Evolutionary conservation across 768 basidiomycete species (phyloP), one percentile per base, ranked within the genome.

Genomic region (Cytidiella melzeri): DNA sequence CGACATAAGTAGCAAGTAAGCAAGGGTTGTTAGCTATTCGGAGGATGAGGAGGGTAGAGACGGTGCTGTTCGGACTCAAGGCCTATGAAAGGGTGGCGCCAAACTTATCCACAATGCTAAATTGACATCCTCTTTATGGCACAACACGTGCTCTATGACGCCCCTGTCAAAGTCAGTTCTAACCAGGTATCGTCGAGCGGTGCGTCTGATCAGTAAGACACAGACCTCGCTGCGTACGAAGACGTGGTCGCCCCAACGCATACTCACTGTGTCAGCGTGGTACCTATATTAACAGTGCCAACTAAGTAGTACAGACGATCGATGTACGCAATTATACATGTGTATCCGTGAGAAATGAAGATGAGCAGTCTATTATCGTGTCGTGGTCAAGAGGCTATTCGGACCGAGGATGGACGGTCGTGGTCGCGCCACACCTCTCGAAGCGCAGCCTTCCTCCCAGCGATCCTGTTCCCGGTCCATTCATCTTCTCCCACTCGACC

Each of bases 401-500:
- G 48, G 52, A 54, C 52, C 46, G 52, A 49, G 38, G 26, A 38
- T 10, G 30, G 19, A 23, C n/a, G 52, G 18, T 39, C 50, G 24
- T 57, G 56, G 47, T 45, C 53, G n/a, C 58, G 47, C 67, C 62
- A 70, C 20, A 61, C 59, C 15, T 55, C 51, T 28, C 62, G 49
- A 38, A 73, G 45, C 25, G 52, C 61, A 25, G 57, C 63, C 57
- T 66, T 73, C 62, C 61, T 69, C 53, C 67, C 66, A 40, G 67
- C 71, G 41, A 69, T 53, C 54, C 69, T 63, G 48, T 65, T 61
- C 2, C 68, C 71, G 18, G 69, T 72, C 74, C 70, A 72, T 15
- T 76, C 75, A 43, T 77, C 76, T 42, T 75, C 74, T 0, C 67
- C 70, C 1, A 69, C 69, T 46, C 67, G 65, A 30, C 72, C 69